A percentile compares a stretch with the other conserved stretches of the same genome.
These are phyloP conservation scores for Ceratocystis harringtonii DNA, from an alignment of 2,329 filamentous ascomycete genomes.

Conservation along the genomic window DNA sequence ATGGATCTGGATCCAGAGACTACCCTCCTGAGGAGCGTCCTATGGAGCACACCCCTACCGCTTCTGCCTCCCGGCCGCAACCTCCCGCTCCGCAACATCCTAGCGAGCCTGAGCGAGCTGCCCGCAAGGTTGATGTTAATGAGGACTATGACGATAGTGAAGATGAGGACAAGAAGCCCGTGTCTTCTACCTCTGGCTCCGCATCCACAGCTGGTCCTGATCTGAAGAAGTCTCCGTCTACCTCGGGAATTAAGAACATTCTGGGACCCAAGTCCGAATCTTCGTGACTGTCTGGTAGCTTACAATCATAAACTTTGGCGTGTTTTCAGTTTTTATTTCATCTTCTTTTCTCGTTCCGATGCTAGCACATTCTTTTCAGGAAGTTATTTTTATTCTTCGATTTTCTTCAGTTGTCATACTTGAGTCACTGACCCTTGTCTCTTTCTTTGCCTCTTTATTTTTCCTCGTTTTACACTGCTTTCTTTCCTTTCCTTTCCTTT, in stretches of 20 bases:
- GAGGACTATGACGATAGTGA: slow-evolving; percentile 94
- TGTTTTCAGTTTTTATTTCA: slow-evolving; percentile 2
- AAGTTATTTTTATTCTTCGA: not conserved
- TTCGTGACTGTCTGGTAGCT: slow-evolving; percentile 17
- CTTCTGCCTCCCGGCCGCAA: slow-evolving; percentile 6
- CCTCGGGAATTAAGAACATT: slow-evolving; percentile 34
- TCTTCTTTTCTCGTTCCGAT: not conserved
- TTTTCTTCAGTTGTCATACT: not conserved
- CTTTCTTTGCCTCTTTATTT: slow-evolving; percentile 8
- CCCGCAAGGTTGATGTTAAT: slow-evolving; percentile 90
- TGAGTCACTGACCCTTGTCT: not conserved
- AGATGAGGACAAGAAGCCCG: slow-evolving; percentile 61
- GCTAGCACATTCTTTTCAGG: slow-evolving; percentile 7
- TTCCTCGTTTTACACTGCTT: not conserved
- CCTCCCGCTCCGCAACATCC: slow-evolving; percentile 27
- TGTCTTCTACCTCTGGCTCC: slow-evolving; percentile 25
- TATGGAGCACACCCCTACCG: slow-evolving; percentile 27
- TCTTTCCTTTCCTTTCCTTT: slow-evolving; percentile 4
- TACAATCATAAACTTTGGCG: slow-evolving; percentile 1
- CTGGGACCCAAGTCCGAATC: slow-evolving; percentile 36
- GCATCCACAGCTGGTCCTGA: slow-evolving; percentile 35
- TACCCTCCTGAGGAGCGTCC: slow-evolving; percentile 44
- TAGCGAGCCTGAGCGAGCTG: slow-evolving; percentile 67
- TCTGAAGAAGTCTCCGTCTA: slow-evolving; percentile 35
- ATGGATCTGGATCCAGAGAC: slow-evolving; percentile 35